Evolutionary conservation across 2,329 filamentous ascomycete species (phyloP).

Genomic region (Alternaria tenuissima): DNA sequence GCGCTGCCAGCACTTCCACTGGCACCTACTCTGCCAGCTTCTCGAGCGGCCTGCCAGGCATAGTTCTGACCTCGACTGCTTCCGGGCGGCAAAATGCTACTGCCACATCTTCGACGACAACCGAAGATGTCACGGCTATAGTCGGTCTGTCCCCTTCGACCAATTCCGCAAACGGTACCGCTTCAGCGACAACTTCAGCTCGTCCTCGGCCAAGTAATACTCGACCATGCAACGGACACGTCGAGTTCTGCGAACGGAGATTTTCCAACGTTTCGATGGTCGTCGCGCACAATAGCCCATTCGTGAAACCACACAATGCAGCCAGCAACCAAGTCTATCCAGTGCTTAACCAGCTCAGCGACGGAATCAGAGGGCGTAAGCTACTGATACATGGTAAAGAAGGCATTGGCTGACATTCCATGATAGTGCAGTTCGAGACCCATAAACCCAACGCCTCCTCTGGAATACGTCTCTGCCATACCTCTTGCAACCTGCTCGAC

Average conservation of each 20-base stretch:
- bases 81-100: constrained; percentile 23
- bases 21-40: not conserved
- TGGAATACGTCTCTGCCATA: constrained; percentile 77
- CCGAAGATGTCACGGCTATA: constrained; percentile 28
- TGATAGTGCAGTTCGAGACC: constrained; percentile 66
- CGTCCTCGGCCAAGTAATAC: constrained; percentile 34
- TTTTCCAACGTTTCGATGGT: constrained; percentile 49
- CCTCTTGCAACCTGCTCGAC: constrained; percentile 81
- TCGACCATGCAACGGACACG: constrained; percentile 46
- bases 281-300: constrained; percentile 49
- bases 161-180: constrained; percentile 17
- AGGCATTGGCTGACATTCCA: not conserved
- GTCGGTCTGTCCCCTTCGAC: constrained; percentile 23
- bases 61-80: constrained; percentile 8
- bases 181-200: constrained; percentile 17
- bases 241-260: constrained; percentile 45
- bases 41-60: constrained; percentile 5
- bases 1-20: not conserved
- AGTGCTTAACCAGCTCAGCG: constrained; percentile 43
- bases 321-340: constrained; percentile 44
- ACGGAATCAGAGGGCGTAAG: constrained; percentile 49
- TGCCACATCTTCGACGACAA: constrained; percentile 19
- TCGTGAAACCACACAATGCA: constrained; percentile 39
- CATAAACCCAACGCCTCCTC: constrained; percentile 65
- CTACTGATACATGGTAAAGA: not conserved